These are phyloP conservation scores for Ascochyta viciae-villosae DNA, from an alignment of 2,329 filamentous ascomycete genomes.

Conservation along the genomic window DNA sequence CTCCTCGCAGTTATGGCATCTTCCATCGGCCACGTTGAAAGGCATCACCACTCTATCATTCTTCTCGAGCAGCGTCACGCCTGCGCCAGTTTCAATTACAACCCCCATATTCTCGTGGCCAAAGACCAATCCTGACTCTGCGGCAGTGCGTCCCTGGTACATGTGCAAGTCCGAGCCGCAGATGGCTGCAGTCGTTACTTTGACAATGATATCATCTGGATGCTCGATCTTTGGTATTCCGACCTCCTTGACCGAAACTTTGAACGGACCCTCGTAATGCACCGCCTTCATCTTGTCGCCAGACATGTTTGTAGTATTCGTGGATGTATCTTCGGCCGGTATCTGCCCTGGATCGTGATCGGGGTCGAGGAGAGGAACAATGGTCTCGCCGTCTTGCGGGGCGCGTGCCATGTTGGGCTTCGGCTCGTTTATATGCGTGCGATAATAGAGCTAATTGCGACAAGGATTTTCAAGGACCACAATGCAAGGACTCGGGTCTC, in stretches of 20 bases:
- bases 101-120: slow-evolving; percentile 69
- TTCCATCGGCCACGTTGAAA: slow-evolving; percentile 60
- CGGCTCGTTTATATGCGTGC: slow-evolving; percentile 3
- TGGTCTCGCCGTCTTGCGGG: slow-evolving; percentile 7
- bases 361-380: slow-evolving; percentile 22
- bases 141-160: slow-evolving; percentile 71
- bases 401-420: slow-evolving; percentile 17
- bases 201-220: slow-evolving; percentile 70
- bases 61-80: slow-evolving; percentile 67
- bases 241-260: slow-evolving; percentile 68
- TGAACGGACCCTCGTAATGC: slow-evolving; percentile 68
- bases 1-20: slow-evolving; percentile 70
- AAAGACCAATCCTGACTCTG: slow-evolving; percentile 68
- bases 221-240: slow-evolving; percentile 66
- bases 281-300: slow-evolving; percentile 64
- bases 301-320: slow-evolving; percentile 20
- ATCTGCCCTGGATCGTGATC: slow-evolving; percentile 22
- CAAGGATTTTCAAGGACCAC: background rate
- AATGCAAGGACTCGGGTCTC: background rate
- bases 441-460: background rate
- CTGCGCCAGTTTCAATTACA: slow-evolving; percentile 62
- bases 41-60: slow-evolving; percentile 70
- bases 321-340: slow-evolving; percentile 10
- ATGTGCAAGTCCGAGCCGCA: slow-evolving; percentile 63
- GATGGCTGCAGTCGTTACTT: slow-evolving; percentile 68